phyloP scores from a whole-genome alignment of 2,329 filamentous ascomycete genomes.

The Akanthomyces dipterigenus region DNA sequence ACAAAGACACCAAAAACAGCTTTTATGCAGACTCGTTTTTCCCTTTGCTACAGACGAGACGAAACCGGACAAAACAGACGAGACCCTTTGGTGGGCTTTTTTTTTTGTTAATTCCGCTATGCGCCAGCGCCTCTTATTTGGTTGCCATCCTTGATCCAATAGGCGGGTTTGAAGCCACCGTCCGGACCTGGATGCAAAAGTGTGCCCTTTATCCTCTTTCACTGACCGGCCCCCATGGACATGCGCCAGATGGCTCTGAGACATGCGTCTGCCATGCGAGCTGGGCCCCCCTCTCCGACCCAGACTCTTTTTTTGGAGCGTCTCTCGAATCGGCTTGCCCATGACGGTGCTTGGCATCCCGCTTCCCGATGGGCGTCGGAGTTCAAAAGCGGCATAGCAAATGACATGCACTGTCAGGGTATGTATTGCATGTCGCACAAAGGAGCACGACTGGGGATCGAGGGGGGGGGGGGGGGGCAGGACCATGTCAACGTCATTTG shows the following conservation, averaged over 20 bases:
- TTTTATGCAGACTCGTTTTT: background rate
- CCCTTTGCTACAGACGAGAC: background rate
- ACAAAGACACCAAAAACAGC: background rate
- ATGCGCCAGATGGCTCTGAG: slow-evolving; percentile 6
- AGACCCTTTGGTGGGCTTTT: background rate
- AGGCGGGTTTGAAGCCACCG: background rate
- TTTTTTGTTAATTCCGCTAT: background rate
- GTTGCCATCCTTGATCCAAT: no score
- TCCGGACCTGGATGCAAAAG: background rate
- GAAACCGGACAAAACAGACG: background rate
- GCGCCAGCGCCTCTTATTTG: no score
- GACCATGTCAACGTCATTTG: slow-evolving; percentile 1
- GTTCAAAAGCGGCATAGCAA: background rate
- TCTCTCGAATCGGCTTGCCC: background rate
- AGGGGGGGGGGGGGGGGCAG: background rate
- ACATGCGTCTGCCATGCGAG: slow-evolving; percentile 10
- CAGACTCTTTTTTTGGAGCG: slow-evolving; percentile 7
- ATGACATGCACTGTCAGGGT: background rate
- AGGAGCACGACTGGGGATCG: background rate
- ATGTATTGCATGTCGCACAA: background rate
- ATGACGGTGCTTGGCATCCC: background rate
- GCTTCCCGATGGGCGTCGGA: background rate
- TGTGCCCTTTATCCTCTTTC: background rate
- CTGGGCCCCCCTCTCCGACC: background rate
- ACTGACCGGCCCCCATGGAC: background rate